Conservation (phyloP, 371 early-diverging fungal genomes). For the Syncephalis fuscata region DNA sequence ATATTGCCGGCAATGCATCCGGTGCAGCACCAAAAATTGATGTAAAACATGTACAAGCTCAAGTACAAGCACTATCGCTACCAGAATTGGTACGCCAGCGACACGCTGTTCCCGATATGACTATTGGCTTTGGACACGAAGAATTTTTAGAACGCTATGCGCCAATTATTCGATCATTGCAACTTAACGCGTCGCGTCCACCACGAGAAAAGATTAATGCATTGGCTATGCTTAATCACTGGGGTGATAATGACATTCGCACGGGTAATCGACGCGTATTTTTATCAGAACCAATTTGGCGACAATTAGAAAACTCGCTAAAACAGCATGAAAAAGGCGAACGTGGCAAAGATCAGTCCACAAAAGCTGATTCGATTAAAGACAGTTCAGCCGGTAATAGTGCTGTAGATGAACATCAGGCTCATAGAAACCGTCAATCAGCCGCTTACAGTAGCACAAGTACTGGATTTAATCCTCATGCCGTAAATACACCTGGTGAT, state of each 20-base stretch:
- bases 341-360: slow-evolving; percentile 17
- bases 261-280: slow-evolving; percentile 49
- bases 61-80: slow-evolving; percentile 43
- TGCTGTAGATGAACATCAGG: too few relatives aligned
- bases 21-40: slow-evolving; percentile 24
- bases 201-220: slow-evolving; percentile 20
- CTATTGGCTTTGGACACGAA: slow-evolving; percentile 34
- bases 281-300: slow-evolving; percentile 52
- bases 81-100: slow-evolving; percentile 38
- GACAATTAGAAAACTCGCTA: slow-evolving; percentile 57
- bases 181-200: slow-evolving; percentile 16
- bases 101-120: slow-evolving; percentile 46
- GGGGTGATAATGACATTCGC: slow-evolving; percentile 8
- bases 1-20: slow-evolving; percentile 25
- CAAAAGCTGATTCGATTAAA: slow-evolving; percentile 1
- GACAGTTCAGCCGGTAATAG: not conserved
- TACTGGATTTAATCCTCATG: not conserved
- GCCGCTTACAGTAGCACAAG: not conserved
- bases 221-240: slow-evolving; percentile 22
- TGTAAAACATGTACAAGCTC: slow-evolving; percentile 31
- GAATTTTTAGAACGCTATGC: slow-evolving; percentile 51
- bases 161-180: slow-evolving; percentile 9
- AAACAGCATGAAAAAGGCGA: slow-evolving; percentile 52
- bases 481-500: not conserved
- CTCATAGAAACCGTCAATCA: not conserved